Evolutionary conservation across 192 early-diverging fungal species (phyloP).

Genomic region (Thoreauomyces humboldtii): DNA sequence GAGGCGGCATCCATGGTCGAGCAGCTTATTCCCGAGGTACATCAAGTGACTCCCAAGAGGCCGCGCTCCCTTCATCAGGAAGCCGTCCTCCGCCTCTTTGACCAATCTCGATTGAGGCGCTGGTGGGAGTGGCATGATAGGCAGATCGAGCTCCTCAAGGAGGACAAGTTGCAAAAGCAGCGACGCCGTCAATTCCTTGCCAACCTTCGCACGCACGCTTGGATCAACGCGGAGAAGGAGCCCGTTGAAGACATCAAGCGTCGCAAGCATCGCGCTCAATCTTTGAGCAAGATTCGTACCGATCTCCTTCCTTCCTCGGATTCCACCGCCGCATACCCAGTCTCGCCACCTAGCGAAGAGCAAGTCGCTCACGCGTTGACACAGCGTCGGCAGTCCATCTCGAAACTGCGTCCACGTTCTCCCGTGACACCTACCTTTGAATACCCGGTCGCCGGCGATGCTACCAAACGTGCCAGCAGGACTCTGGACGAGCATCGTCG

Average conservation of each 20-base stretch:
- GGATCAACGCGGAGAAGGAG: constrained; percentile 9
- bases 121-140: constrained; percentile 34
- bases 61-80: constrained; percentile 13
- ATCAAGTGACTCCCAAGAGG: constrained; percentile 9
- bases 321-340: not conserved
- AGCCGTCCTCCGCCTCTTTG: constrained; percentile 21
- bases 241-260: constrained; percentile 11
- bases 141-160: constrained; percentile 22
- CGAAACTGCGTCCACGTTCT: not conserved
- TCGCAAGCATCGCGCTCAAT: constrained; percentile 12
- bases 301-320: not conserved
- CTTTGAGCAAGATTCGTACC: constrained; percentile 23
- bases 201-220: constrained; percentile 27
- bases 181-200: constrained; percentile 29
- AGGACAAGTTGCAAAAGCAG: constrained; percentile 17
- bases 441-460: too few relatives aligned
- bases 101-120: constrained; percentile 17
- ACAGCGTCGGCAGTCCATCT: constrained; percentile 15
- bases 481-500: constrained; percentile 18
- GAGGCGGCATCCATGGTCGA: not conserved
- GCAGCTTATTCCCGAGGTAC: constrained; percentile 15
- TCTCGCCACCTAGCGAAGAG: not conserved
- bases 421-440: not conserved
- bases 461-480: not conserved
- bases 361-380: not conserved